A percentile compares a stretch with the other conserved stretches of the same genome.
Evolutionary conservation across 2,329 filamentous ascomycete genomes (phyloP).

Genomic region (Stachybotrys chlorohalonatus): DNA sequence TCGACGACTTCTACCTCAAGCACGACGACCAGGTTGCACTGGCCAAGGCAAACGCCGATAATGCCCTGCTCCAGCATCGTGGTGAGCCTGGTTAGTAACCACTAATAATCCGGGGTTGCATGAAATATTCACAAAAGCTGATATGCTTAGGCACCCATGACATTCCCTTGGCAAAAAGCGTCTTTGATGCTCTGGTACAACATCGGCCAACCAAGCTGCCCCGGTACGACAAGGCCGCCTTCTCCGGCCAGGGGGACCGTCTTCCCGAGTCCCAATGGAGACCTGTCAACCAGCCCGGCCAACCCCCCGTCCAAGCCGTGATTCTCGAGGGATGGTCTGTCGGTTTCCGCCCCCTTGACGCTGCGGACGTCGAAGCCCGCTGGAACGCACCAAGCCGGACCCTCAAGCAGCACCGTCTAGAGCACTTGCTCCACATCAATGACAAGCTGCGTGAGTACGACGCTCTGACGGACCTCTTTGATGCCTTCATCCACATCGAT

Average conservation of each 20-base stretch:
- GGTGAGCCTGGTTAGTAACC: conserved; percentile 59
- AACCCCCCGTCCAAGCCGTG: conserved; percentile 50
- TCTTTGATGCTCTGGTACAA: conserved; percentile 51
- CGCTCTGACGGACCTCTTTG: conserved; percentile 36
- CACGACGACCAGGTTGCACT: conserved; percentile 60
- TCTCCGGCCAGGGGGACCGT: conserved; percentile 68
- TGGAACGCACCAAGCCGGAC: conserved; percentile 41
- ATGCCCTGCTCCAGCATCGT: conserved; percentile 69
- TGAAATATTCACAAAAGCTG: not conserved
- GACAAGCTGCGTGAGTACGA: conserved; percentile 37
- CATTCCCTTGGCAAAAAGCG: conserved; percentile 48
- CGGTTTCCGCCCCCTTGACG: conserved; percentile 60
- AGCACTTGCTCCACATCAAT: conserved; percentile 43
- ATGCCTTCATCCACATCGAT: conserved; percentile 53
- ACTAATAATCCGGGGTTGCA: not conserved
- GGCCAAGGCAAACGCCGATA: conserved; percentile 55
- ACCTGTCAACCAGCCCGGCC: conserved; percentile 40
- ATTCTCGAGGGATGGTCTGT: conserved; percentile 90
- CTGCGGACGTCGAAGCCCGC: conserved; percentile 41
- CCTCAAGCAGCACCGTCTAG: conserved; percentile 36
- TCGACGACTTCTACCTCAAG: conserved; percentile 83
- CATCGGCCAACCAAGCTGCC: conserved; percentile 52
- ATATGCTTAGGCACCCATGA: conserved; percentile 58
- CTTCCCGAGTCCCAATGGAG: conserved; percentile 54
- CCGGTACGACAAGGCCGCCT: conserved; percentile 76